Conservation (phyloP, 2,329 filamentous ascomycete species). For the Penicillium concentricum region DNA sequence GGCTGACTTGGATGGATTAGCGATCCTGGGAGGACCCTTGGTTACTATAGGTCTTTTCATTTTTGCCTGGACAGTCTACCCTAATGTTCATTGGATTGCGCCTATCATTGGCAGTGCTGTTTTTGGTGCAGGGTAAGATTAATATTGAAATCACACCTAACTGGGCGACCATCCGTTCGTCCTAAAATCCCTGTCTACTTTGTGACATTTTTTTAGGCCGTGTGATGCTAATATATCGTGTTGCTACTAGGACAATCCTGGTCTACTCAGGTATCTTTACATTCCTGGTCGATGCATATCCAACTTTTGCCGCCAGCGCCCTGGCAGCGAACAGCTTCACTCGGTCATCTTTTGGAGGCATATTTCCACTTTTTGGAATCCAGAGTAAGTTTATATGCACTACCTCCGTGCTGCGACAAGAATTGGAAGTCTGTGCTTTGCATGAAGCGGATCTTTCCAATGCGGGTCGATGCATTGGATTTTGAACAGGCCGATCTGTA, state of each 20-base stretch:
- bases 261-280: conserved; percentile 84
- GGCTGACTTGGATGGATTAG: conserved; percentile 19
- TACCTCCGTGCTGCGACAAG: background rate
- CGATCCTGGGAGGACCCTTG: conserved; percentile 70
- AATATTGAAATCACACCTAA: conserved; percentile 23
- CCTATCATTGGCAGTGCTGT: conserved; percentile 71
- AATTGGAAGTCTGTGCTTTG: conserved; percentile 11
- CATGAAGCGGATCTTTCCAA: conserved; percentile 5
- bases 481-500: conserved; percentile 7
- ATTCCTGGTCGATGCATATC: conserved; percentile 68
- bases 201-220: background rate
- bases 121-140: conserved; percentile 67
- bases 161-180: background rate
- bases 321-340: conserved; percentile 82
- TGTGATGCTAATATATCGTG: conserved; percentile 27
- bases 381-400: conserved; percentile 43
- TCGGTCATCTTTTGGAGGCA: conserved; percentile 74
- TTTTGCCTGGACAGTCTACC: conserved; percentile 82
- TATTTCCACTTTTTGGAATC: conserved; percentile 72
- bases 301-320: conserved; percentile 54
- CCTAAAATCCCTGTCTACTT: background rate
- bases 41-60: conserved; percentile 82
- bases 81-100: conserved; percentile 70
- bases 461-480: conserved; percentile 13
- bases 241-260: conserved; percentile 62